phyloP scores from a whole-genome alignment of 1,284 basidiomycete species.

The Ustilago sp. region DNA sequence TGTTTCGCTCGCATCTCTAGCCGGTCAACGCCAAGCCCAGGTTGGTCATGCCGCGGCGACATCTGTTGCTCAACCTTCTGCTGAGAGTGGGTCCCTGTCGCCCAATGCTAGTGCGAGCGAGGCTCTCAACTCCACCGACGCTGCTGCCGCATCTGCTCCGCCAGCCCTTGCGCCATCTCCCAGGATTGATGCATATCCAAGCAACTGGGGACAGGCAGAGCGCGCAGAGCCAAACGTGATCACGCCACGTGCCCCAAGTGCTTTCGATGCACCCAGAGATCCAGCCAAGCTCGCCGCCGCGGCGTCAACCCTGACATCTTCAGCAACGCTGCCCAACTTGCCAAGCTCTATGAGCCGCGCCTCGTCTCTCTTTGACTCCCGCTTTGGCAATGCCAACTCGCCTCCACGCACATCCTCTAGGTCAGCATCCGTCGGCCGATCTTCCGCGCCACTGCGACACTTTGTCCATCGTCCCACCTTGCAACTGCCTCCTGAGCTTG shows the following conservation, averaged over 20 bases:
- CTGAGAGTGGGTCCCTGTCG: not conserved
- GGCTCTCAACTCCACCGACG: not conserved
- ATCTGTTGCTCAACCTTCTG: not conserved
- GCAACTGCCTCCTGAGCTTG: conserved; percentile 57
- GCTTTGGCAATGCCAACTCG: conserved; percentile 40
- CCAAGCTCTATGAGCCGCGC: conserved; percentile 31
- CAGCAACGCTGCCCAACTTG: conserved; percentile 39
- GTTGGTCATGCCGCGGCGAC: not conserved
- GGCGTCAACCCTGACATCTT: conserved; percentile 20
- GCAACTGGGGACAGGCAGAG: conserved; percentile 7
- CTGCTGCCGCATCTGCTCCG: not conserved
- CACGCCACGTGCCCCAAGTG: conserved; percentile 45
- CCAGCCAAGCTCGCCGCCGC: conserved; percentile 52
- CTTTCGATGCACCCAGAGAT: conserved; percentile 48
- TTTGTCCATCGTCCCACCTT: conserved; percentile 65
- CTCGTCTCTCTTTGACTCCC: conserved; percentile 31
- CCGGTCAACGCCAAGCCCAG: not conserved
- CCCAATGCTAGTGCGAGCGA: not conserved
- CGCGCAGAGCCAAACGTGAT: conserved; percentile 15
- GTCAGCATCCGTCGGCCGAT: conserved; percentile 18
- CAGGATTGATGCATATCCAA: conserved; percentile 25
- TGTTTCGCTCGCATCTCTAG: conserved; percentile 2
- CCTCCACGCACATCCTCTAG: conserved; percentile 50
- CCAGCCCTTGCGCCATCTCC: conserved; percentile 36
- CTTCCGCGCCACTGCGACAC: conserved; percentile 62